Evolutionary conservation across 129 eudicot genomes (phyloP).

Genomic region (Erigeron canadensis): DNA sequence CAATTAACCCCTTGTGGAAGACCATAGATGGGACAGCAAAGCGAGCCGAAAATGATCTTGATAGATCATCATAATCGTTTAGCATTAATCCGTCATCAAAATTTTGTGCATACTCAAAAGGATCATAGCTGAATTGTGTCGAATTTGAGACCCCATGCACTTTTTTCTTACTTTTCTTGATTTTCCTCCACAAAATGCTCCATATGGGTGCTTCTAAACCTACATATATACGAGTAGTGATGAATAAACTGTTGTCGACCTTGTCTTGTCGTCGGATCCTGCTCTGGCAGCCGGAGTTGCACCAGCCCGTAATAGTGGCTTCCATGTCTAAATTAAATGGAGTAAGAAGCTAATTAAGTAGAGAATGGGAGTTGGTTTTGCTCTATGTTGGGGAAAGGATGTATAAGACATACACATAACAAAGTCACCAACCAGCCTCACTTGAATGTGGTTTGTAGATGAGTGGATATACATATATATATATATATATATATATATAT

Average conservation of each 20-base stretch:
- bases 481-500: background rate
- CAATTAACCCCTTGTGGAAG: slow-evolving; percentile 19
- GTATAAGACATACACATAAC: background rate
- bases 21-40: slow-evolving; percentile 54
- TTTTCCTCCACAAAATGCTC: slow-evolving; percentile 56
- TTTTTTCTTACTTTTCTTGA: slow-evolving; percentile 44
- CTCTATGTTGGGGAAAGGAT: slow-evolving; percentile 2
- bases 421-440: slow-evolving; percentile 1
- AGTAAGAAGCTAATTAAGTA: background rate
- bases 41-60: slow-evolving; percentile 71
- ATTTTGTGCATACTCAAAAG: slow-evolving; percentile 62
- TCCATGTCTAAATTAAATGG: slow-evolving; percentile 47
- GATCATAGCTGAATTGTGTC: slow-evolving; percentile 50
- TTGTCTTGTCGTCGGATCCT: slow-evolving; percentile 20
- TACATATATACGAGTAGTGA: slow-evolving; percentile 15
- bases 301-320: slow-evolving; percentile 37
- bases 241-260: slow-evolving; percentile 27
- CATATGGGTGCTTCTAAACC: slow-evolving; percentile 42
- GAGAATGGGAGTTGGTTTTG: background rate
- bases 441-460: slow-evolving; percentile 17
- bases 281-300: slow-evolving; percentile 34
- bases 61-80: slow-evolving; percentile 47
- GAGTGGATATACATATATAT: slow-evolving; percentile 9
- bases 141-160: slow-evolving; percentile 28
- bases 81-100: slow-evolving; percentile 53